Percentiles rank a stretch among this genome's conserved stretches.
Evolutionary conservation across 768 basidiomycete species (phyloP).

Genomic region (Phylloporus sp.): DNA sequence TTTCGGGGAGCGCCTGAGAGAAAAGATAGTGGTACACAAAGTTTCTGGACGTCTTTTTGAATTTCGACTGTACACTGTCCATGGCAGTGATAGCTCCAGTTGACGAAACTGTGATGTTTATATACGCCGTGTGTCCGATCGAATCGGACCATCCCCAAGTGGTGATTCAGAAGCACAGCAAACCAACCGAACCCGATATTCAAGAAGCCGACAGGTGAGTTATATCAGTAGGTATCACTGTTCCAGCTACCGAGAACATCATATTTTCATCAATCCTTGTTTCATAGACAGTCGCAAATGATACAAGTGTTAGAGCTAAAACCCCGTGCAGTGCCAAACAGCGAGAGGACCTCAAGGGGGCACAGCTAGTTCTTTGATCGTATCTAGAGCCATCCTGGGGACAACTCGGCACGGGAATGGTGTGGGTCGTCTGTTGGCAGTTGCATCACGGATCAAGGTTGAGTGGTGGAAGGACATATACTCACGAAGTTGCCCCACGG

Average conservation of each 20-base stretch:
- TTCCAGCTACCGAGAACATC: neutral
- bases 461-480: neutral
- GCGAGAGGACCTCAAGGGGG: conserved; percentile 1
- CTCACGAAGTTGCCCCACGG: conserved; percentile 18
- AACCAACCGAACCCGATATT: too few species aligned
- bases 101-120: too few species aligned
- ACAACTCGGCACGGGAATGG: conserved; percentile 21
- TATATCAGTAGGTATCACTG: neutral
- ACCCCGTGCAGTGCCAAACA: neutral
- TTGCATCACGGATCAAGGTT: neutral
- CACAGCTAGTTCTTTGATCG: conserved; percentile 10
- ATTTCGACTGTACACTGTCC: conserved; percentile 25
- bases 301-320: neutral
- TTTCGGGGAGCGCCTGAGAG: conserved; percentile 20
- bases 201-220: too few species aligned
- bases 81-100: too few species aligned
- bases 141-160: too few species aligned
- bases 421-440: conserved; percentile 16
- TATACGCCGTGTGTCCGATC: too few species aligned
- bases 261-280: neutral
- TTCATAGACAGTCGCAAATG: neutral
- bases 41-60: conserved; percentile 34
- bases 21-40: conserved; percentile 37
- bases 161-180: too few species aligned
- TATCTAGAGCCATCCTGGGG: conserved; percentile 11